phyloP scores from a whole-genome alignment of 306 rosid genomes.

The Inga oerstediana region DNA sequence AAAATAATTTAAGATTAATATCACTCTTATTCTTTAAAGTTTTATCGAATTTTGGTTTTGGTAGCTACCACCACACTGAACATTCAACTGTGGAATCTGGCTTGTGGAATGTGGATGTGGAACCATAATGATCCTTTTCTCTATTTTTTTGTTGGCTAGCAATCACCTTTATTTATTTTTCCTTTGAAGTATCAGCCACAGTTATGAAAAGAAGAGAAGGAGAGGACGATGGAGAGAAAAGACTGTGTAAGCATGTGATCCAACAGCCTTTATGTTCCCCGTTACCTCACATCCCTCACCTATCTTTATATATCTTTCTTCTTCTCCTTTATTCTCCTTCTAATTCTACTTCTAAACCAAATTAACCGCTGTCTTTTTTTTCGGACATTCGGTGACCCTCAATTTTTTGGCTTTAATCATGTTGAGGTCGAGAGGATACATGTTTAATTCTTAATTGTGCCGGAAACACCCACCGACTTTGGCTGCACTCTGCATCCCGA shows the following conservation, averaged over 20 bases:
- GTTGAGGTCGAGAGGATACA: conserved; percentile 65
- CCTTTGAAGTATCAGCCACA: no score
- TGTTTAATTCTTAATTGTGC: conserved; percentile 41
- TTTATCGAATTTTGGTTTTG: background rate
- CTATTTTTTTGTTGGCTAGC: no score
- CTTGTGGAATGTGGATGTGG: conserved; percentile 49
- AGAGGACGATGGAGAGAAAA: no score
- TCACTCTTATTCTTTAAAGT: no score
- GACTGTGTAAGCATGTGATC: no score
- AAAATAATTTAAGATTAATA: no score
- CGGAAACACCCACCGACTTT: conserved; percentile 58
- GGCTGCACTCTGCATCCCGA: conserved; percentile 31
- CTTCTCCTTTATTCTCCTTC: background rate
- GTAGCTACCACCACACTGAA: conserved; percentile 38
- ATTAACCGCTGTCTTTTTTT: background rate
- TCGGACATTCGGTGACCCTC: no score
- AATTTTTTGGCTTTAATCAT: conserved; percentile 31
- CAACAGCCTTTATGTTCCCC: no score
- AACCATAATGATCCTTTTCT: no score
- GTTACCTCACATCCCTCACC: conserved; percentile 3
- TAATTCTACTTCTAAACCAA: conserved; percentile 35
- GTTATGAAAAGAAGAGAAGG: no score
- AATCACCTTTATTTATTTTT: no score
- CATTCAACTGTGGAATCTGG: conserved; percentile 50
- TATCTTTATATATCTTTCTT: background rate